phyloP scores from a whole-genome alignment of 78 protist species.

The Emiliania huxleyi region DNA sequence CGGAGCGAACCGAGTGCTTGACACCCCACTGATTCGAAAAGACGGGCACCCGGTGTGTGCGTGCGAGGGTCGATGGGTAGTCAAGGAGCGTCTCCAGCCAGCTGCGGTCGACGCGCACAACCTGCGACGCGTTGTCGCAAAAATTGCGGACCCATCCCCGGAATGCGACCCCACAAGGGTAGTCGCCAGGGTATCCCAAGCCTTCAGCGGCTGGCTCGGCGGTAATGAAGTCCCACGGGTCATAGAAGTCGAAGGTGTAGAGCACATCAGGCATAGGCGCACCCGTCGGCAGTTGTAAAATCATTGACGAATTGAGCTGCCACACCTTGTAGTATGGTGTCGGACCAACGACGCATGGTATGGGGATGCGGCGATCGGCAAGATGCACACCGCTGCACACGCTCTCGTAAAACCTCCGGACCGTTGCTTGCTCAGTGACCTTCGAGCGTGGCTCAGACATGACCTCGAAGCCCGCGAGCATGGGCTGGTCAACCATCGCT shows the following conservation, averaged over 20 bases:
- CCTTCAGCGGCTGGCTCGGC: not conserved
- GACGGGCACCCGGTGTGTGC: not conserved
- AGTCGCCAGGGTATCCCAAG: not conserved
- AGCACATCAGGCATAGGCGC: not conserved
- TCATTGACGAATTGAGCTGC: not conserved
- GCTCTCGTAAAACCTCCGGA: no score
- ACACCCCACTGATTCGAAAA: not conserved
- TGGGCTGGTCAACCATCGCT: not conserved
- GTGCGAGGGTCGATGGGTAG: no score
- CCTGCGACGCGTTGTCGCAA: not conserved
- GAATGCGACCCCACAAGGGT: not conserved
- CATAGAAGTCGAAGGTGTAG: not conserved
- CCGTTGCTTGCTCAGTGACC: no score
- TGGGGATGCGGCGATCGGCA: no score
- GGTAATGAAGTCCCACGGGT: not conserved
- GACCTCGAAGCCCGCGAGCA: not conserved
- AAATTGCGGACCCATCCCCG: not conserved
- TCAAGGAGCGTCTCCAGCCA: not conserved
- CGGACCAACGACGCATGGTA: not conserved
- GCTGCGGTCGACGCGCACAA: not conserved
- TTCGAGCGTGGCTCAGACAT: not conserved
- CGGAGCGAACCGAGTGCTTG: not conserved
- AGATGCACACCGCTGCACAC: no score
- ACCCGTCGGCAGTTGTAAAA: not conserved
- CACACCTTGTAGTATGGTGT: slow-evolving; percentile 6